These are phyloP conservation scores for Babesia sp. DNA, from an alignment of 169 alveolate genomes.

Conservation along the genomic window DNA sequence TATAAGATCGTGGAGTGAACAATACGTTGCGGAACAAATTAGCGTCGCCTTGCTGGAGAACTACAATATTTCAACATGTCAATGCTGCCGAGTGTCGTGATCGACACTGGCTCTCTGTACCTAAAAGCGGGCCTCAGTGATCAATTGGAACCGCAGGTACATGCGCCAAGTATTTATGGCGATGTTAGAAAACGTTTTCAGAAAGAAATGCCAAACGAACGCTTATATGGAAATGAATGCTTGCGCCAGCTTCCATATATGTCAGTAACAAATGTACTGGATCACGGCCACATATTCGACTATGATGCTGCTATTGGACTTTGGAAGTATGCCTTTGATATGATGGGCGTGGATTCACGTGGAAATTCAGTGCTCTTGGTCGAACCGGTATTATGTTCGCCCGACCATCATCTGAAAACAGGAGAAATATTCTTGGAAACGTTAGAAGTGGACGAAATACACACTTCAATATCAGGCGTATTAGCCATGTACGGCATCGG, in stretches of 20 bases:
- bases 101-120: slow-evolving; percentile 56
- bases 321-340: slow-evolving; percentile 42
- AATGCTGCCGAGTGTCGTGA: slow-evolving; percentile 37
- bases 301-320: slow-evolving; percentile 34
- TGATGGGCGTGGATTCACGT: slow-evolving; percentile 26
- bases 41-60: no score
- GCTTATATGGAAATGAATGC: slow-evolving; percentile 66
- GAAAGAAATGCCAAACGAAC: slow-evolving; percentile 23
- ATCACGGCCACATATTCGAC: slow-evolving; percentile 68
- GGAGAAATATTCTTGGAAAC: slow-evolving; percentile 84
- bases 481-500: slow-evolving; percentile 87
- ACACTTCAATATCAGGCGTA: slow-evolving; percentile 82
- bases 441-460: slow-evolving; percentile 77
- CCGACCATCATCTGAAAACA: slow-evolving; percentile 70
- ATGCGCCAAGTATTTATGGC: slow-evolving; percentile 33
- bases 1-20: no score
- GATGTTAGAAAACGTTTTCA: slow-evolving; percentile 24
- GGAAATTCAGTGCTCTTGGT: slow-evolving; percentile 64
- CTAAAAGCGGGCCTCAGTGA: slow-evolving; percentile 58
- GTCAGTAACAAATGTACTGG: slow-evolving; percentile 66
- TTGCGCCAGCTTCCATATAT: slow-evolving; percentile 43
- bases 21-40: no score
- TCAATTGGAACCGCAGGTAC: slow-evolving; percentile 26
- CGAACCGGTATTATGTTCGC: slow-evolving; percentile 72
- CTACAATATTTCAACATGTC: slow-evolving; percentile 33